These are phyloP conservation scores for Pichia eremophila DNA, from an alignment of 805 yeast species.

Conservation along the genomic window DNA sequence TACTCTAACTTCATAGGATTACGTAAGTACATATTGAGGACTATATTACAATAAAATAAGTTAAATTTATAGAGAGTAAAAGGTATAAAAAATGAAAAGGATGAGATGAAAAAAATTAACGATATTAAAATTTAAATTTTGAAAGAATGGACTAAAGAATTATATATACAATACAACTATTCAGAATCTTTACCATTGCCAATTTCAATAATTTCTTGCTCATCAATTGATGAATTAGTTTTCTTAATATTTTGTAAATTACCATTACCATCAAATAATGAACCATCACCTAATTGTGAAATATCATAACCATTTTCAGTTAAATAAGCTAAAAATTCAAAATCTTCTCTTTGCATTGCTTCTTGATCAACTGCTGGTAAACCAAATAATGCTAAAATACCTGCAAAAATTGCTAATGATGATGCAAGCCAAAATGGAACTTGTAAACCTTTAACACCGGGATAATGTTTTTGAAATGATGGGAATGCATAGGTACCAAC, in stretches of 20 bases:
- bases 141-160: too few relatives aligned
- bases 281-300: constrained; percentile 39
- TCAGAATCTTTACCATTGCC: background rate
- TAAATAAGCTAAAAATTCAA: constrained; percentile 58
- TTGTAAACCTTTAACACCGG: constrained; percentile 54
- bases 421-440: constrained; percentile 81
- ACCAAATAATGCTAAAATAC: constrained; percentile 55
- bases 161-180: background rate
- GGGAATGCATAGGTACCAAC: constrained; percentile 88
- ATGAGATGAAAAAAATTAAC: too few relatives aligned
- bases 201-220: background rate
- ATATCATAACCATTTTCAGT: constrained; percentile 62
- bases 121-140: too few relatives aligned
- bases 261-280: constrained; percentile 8
- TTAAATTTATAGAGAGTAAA: background rate
- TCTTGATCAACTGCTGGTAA: constrained; percentile 80
- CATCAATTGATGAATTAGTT: constrained; percentile 1
- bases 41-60: too few relatives aligned
- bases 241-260: background rate
- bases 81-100: background rate
- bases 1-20: too few relatives aligned
- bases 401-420: constrained; percentile 65
- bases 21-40: too few relatives aligned
- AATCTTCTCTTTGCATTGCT: constrained; percentile 72
- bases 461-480: constrained; percentile 51